These are phyloP conservation scores for Rhodotorula diobovata DNA, from an alignment of 768 basidiomycete genomes.

Conservation along the genomic window DNA sequence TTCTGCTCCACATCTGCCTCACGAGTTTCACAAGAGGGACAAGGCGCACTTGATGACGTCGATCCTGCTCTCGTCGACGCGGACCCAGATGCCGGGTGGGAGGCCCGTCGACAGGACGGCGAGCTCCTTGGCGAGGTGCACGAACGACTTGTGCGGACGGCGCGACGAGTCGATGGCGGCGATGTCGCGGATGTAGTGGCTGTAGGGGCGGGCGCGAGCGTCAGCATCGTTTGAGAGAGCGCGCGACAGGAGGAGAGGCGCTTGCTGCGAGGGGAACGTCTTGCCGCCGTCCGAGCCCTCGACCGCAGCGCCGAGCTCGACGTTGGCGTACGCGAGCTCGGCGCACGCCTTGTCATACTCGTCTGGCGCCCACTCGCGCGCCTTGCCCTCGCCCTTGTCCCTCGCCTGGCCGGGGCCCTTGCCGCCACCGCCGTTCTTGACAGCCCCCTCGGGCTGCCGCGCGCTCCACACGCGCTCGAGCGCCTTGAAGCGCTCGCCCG, in stretches of 20 bases:
- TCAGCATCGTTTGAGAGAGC: not conserved
- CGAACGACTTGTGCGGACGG: slow-evolving; percentile 50
- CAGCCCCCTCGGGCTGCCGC: slow-evolving; percentile 23
- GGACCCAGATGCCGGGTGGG: slow-evolving; percentile 55
- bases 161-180: slow-evolving; percentile 49
- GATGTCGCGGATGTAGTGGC: slow-evolving; percentile 49
- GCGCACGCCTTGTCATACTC: slow-evolving; percentile 54
- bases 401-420: not conserved
- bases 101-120: slow-evolving; percentile 57
- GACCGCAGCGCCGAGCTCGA: slow-evolving; percentile 30
- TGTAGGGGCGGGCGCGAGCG: not conserved
- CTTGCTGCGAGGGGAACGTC: slow-evolving; percentile 6
- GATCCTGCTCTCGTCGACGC: slow-evolving; percentile 59
- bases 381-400: slow-evolving; percentile 22
- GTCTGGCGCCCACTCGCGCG: slow-evolving; percentile 49
- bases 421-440: no score
- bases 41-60: slow-evolving; percentile 54
- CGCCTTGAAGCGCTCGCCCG: slow-evolving; percentile 47
- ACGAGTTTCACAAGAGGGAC: no score
- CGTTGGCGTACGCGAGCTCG: slow-evolving; percentile 54
- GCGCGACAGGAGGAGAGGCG: not conserved
- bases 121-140: slow-evolving; percentile 59
- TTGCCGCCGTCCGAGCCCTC: not conserved
- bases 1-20: slow-evolving; percentile 48
- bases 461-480: slow-evolving; percentile 1